Evolutionary conservation across 495 filamentous ascomycete species (phyloP), one percentile per base, ranked within the genome.

Genomic region (Cairneyella variabilis): DNA sequence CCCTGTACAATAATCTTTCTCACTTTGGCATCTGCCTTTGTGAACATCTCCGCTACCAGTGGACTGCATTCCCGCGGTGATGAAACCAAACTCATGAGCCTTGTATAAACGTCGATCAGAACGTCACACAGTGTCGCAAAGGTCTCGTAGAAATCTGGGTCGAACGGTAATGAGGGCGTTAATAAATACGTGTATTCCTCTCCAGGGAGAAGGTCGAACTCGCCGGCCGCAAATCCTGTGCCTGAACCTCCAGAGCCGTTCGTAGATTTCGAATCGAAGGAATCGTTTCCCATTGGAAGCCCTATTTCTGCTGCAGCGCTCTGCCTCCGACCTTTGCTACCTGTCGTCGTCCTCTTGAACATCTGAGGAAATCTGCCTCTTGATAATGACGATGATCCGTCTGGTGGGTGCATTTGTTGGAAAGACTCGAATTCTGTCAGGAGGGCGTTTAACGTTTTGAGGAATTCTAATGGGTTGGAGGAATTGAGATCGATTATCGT

Each of bases 41-140:
- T 79, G 51, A 99, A 99, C 39, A 88, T 68, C 64, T 97, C 93
- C 1, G 78, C 82, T 0, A 95, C 80, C 4, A 71, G 69, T 3
- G 78, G 74, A 7, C 64, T 69, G 51, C 89, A 90, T 38, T 83
- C 74, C 17, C 70, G 64, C 2, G 91, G 82, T 0, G 79, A 77
- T 23, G 82, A 73, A 36, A 97, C 73, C 43, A 97, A 73, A 18
- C 69, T 71, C 62, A 92, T 71, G 18, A 97, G 80, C 27, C 84
- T 78, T 43, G 83, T 83, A 69, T 99, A 99, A 60, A 83, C 88
- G 61, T 97, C 93, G 57, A 96, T 95, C 52, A 99, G 70, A 2
- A 95, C 88, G 67, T 99, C 95, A 70, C 93, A 97, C 21, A 99
- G 74, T 8, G 93, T 97, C n/a, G 91, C 86, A 68, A 97, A 97